These are phyloP conservation scores for Acanthamoeba triangularis DNA, from an alignment of 208 protist genomes.

Conservation along the genomic window DNA sequence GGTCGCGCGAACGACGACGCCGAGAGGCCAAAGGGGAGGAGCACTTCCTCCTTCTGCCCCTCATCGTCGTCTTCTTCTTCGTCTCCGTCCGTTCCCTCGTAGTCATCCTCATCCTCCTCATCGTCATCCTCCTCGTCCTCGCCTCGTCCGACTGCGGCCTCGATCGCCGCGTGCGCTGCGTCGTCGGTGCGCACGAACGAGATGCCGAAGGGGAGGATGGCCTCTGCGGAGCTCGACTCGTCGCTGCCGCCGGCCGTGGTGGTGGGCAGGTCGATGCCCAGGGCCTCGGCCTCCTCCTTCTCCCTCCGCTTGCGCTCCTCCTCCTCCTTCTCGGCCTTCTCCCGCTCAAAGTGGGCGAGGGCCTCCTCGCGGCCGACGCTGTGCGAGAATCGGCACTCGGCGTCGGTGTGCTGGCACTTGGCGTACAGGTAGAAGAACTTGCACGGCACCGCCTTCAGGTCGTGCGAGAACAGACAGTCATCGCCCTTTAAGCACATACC, in stretches of 20 bases:
- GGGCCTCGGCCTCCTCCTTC: background rate
- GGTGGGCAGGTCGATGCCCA: background rate
- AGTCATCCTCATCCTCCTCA: background rate
- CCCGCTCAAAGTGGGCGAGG: conserved; percentile 10
- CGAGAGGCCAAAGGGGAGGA: conserved; percentile 48
- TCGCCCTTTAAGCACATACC: conserved; percentile 42
- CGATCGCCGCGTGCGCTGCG: background rate
- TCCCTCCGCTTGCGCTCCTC: background rate
- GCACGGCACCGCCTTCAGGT: conserved; percentile 46
- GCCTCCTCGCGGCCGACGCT: background rate
- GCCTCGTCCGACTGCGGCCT: background rate
- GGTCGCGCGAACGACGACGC: background rate
- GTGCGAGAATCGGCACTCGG: conserved; percentile 56
- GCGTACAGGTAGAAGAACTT: conserved; percentile 57
- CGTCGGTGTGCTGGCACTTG: conserved; percentile 33
- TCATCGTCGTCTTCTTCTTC: background rate
- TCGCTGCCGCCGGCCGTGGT: background rate
- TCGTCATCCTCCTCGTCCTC: background rate
- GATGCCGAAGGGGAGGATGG: conserved; percentile 27
- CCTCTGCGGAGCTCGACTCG: background rate
- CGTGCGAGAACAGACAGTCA: conserved; percentile 45
- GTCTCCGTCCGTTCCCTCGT: background rate
- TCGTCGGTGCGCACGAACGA: background rate
- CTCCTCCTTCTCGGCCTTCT: background rate
- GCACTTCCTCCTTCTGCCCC: conserved; percentile 27